Conservation (phyloP, 192 early-diverging fungal species). For the Glomus cerebriforme region DNA sequence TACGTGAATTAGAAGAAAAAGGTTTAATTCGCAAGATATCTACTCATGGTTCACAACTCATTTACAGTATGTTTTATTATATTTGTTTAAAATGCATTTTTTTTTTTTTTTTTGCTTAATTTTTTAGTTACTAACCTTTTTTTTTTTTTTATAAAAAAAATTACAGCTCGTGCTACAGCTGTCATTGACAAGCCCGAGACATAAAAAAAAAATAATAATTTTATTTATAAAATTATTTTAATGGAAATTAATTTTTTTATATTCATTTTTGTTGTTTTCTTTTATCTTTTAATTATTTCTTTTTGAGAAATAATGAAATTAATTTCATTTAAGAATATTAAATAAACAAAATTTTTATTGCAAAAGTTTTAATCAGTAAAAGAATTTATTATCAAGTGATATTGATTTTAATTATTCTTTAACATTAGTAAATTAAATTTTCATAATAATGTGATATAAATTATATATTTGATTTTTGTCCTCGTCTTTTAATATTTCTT, state of each 20-base stretch:
- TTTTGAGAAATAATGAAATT: too few relatives aligned
- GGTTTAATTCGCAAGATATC: slow-evolving; percentile 92
- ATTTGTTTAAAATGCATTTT: background rate
- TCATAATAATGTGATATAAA: background rate
- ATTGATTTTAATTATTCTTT: background rate
- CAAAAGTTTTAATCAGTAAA: too few relatives aligned
- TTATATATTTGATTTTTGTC: background rate
- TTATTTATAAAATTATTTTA: background rate
- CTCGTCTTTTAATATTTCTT: slow-evolving; percentile 10
- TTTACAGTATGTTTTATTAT: slow-evolving; percentile 57
- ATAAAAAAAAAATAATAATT: background rate
- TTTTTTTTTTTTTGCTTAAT: background rate
- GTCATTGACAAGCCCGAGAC: slow-evolving; percentile 18
- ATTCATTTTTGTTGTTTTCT: too few relatives aligned
- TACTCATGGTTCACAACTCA: slow-evolving; percentile 88
- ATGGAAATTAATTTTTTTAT: too few relatives aligned
- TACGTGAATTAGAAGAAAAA: slow-evolving; percentile 89
- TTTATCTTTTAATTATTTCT: too few relatives aligned
- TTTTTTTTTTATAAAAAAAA: background rate
- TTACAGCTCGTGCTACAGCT: slow-evolving; percentile 30
- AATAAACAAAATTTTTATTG: background rate
- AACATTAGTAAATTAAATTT: background rate
- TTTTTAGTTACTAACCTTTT: background rate
- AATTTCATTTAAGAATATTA: background rate
- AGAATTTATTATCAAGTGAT: too few relatives aligned